A percentile compares a stretch with the other conserved stretches of the same genome.
phyloP scores from a whole-genome alignment of 306 rosid species.

The Pachyrhizus erosus region DNA sequence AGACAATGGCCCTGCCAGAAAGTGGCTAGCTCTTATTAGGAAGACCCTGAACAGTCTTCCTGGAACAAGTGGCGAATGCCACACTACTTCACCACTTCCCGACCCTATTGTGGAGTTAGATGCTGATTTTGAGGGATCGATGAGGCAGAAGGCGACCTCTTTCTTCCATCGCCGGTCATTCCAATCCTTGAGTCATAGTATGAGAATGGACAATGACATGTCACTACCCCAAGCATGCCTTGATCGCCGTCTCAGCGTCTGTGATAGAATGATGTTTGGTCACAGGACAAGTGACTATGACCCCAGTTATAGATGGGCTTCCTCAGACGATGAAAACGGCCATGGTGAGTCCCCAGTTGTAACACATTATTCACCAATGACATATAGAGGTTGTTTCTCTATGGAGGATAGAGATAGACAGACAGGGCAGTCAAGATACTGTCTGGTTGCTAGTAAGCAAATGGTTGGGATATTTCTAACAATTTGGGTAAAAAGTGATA shows the following conservation, averaged over 20 bases:
- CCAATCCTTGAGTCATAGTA: slow-evolving; percentile 93
- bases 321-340: slow-evolving; percentile 90
- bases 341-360: slow-evolving; percentile 71
- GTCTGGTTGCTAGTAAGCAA: slow-evolving; percentile 95
- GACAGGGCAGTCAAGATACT: slow-evolving; percentile 78
- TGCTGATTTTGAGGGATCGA: slow-evolving; percentile 89
- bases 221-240: slow-evolving; percentile 70
- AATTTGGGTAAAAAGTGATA: slow-evolving; percentile 87
- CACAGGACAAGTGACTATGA: slow-evolving; percentile 84
- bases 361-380: slow-evolving; percentile 70
- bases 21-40: slow-evolving; percentile 91
- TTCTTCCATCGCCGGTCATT: slow-evolving; percentile 92
- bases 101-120: slow-evolving; percentile 89
- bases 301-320: slow-evolving; percentile 74
- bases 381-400: slow-evolving; percentile 61
- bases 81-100: slow-evolving; percentile 83
- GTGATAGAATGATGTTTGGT: slow-evolving; percentile 81
- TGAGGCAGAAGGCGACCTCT: slow-evolving; percentile 78
- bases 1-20: slow-evolving; percentile 97
- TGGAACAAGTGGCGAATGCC: slow-evolving; percentile 75
- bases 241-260: slow-evolving; percentile 84
- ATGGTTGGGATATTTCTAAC: slow-evolving; percentile 97
- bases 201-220: slow-evolving; percentile 93
- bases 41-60: slow-evolving; percentile 92
- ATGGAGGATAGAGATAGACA: slow-evolving; percentile 84